Conservation (phyloP, 2,329 filamentous ascomycete species). For the Thelonectria discophora region DNA sequence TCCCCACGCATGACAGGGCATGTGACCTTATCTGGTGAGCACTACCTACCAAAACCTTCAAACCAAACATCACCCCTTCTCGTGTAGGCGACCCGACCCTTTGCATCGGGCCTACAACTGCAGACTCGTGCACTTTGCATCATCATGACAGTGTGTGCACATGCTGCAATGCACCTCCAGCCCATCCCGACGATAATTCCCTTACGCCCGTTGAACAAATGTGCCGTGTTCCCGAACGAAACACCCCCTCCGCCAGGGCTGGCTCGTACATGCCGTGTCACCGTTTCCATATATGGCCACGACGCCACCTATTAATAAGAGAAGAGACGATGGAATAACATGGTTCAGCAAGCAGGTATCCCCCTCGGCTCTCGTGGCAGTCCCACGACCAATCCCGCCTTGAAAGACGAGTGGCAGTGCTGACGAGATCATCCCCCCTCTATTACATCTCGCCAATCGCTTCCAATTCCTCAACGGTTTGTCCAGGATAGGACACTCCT, state of each 20-base stretch:
- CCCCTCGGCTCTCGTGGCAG: conserved; percentile 3
- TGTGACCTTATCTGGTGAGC: too few species aligned
- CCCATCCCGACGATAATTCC: too few species aligned
- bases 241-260: not conserved
- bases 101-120: too few species aligned
- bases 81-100: too few species aligned
- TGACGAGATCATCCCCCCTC: not conserved
- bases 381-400: conserved; percentile 6
- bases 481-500: too few species aligned
- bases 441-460: not conserved
- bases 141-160: too few species aligned
- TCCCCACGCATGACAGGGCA: too few species aligned
- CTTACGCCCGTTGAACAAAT: not conserved
- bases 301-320: not conserved
- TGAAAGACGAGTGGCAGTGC: conserved; percentile 2
- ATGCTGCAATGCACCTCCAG: too few species aligned
- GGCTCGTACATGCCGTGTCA: conserved; percentile 14
- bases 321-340: too few species aligned
- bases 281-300: not conserved
- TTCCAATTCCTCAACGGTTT: not conserved
- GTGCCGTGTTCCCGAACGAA: not conserved
- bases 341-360: not conserved
- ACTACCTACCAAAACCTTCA: too few species aligned
- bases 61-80: too few species aligned
- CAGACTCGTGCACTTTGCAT: too few species aligned